Percentiles rank a stretch among this genome's conserved stretches.
Conservation (phyloP, 345 rosid species). For the Brassica napus region DNA sequence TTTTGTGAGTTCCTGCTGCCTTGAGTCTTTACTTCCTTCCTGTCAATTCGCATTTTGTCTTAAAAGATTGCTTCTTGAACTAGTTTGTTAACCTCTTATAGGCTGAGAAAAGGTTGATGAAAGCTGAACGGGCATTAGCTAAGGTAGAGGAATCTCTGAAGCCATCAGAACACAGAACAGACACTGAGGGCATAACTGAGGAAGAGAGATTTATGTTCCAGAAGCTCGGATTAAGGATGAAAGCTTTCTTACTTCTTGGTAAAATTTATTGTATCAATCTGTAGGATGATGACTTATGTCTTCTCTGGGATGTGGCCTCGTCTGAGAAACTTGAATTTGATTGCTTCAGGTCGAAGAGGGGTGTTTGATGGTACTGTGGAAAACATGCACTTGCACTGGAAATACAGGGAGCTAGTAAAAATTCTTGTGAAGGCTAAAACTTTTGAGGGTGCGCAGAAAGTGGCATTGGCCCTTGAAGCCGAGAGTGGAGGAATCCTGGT, state of each 20-base stretch:
- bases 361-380: constrained; percentile 95
- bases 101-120: constrained; percentile 72
- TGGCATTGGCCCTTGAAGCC: constrained; percentile 90
- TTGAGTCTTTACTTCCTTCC: constrained; percentile 4
- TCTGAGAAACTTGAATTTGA: constrained; percentile 29
- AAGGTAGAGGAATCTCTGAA: constrained; percentile 77
- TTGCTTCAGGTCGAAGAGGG: constrained; percentile 81
- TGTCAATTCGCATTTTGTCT: not conserved
- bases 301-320: constrained; percentile 12
- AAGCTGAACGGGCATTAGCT: constrained; percentile 69
- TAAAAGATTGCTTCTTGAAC: not conserved
- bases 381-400: constrained; percentile 99
- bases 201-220: constrained; percentile 99
- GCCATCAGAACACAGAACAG: constrained; percentile 71
- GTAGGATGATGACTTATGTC: constrained; percentile 11
- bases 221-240: constrained; percentile 93
- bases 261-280: constrained; percentile 22
- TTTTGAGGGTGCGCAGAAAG: constrained; percentile 75
- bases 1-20: constrained; percentile 57
- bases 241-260: constrained; percentile 95
- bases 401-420: constrained; percentile 84
- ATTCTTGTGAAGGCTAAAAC: constrained; percentile 71
- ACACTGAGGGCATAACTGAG: constrained; percentile 75
- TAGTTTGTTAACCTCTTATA: constrained; percentile 30
- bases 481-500: constrained; percentile 94